A percentile compares a stretch with the other conserved stretches of the same genome.
Evolutionary conservation across 352 stramenopile species (phyloP).

Genomic region (Globisporangium okanoganense): DNA sequence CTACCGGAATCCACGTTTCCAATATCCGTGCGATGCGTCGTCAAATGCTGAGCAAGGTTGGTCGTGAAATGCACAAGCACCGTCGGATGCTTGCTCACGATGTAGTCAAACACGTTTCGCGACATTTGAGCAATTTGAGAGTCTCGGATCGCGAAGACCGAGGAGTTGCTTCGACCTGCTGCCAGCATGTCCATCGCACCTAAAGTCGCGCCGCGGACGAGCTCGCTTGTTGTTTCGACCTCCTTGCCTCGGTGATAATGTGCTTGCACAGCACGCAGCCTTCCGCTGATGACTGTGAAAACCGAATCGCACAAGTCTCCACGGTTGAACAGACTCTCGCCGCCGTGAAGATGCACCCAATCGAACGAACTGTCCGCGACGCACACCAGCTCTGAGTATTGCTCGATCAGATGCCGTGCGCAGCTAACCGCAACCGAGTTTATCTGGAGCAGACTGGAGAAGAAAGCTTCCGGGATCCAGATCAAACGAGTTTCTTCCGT

Average conservation of each 20-base stretch:
- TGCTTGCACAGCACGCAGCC: conserved; percentile 69
- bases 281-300: conserved; percentile 77
- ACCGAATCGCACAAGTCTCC: conserved; percentile 77
- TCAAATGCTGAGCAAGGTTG: conserved; percentile 59
- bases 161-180: conserved; percentile 65
- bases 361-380: conserved; percentile 79
- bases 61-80: conserved; percentile 83
- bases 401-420: conserved; percentile 57
- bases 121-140: conserved; percentile 88
- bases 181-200: conserved; percentile 83
- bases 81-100: conserved; percentile 59
- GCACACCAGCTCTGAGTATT: conserved; percentile 72
- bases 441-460: conserved; percentile 54
- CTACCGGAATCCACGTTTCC: conserved; percentile 27
- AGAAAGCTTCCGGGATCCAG: conserved; percentile 50
- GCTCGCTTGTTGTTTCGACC: conserved; percentile 73
- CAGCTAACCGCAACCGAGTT: conserved; percentile 47
- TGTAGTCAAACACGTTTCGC: conserved; percentile 81
- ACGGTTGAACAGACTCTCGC: conserved; percentile 73
- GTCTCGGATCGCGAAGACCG: conserved; percentile 82
- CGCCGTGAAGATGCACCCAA: conserved; percentile 79
- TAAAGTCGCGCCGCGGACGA: conserved; percentile 75
- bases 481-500: conserved; percentile 41
- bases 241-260: conserved; percentile 54
- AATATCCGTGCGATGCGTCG: conserved; percentile 35